Evolutionary conservation across 352 stramenopile species (phyloP), one percentile per base, ranked within the genome.

Genomic region (Elongisporangium anandrum): DNA sequence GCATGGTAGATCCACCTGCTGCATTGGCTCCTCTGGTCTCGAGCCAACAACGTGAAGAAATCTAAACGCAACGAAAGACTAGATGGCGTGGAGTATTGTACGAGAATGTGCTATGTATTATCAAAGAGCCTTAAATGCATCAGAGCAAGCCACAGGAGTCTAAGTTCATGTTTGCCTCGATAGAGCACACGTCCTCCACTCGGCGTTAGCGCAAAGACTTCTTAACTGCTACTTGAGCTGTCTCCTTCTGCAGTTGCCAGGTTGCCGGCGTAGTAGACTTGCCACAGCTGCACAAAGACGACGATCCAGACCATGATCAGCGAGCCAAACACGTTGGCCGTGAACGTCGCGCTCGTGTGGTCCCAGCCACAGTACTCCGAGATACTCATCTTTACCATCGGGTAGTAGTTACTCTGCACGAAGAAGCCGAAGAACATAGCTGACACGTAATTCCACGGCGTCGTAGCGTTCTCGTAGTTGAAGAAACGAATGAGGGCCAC

Each of bases 331-430:
- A 95, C 73, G 68, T 94, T 94, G 3, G 82, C 86, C 50, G 81
- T 81, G 69, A 93, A 93, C 8, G 86, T 95, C 22, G 83, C 81
- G 15, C 73, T 61, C 23, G 82, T 95, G 80, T 95, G 86, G 64
- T 93, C 83, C 86, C 86, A 95, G 12, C 86, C 86, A 77, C 79
- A 92, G 77, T 95, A 95, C 73, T 92, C 81, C 21, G 81, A 88
- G 66, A 95, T 88, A 74, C 87, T 95, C 87, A 95, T 95, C 77
- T 93, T 93, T 59, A 95, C 87, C 87, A 95, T 95, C 54, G 87
- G 87, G 74, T 92, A 93, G 59, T 89, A 90, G 63, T 95, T 77
- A 58, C 69, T 78, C 83, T 92, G 91, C 57, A 93, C 81, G 70
- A 87, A 95, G 60, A 90, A 88, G 54, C 87, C 87, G 56, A 95